A percentile compares a stretch with the other conserved stretches of the same genome.
Conservation (phyloP, 495 filamentous ascomycete species). For the Xylaria scruposa region DNA sequence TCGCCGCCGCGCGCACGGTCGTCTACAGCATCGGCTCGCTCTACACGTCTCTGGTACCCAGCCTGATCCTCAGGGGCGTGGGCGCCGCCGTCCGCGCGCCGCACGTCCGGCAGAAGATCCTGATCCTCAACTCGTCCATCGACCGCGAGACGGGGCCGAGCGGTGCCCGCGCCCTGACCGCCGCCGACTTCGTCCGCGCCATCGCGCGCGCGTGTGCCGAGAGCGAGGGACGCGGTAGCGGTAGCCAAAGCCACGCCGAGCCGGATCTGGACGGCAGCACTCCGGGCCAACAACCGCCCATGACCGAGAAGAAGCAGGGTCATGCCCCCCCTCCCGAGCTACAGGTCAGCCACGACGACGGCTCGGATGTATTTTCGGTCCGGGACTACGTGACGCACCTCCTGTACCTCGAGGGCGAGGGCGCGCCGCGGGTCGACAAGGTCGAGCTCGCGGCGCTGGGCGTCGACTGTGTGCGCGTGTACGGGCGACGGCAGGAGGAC, state of each 20-base stretch:
- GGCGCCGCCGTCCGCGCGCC: conserved; percentile 60
- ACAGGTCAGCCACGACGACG: not conserved
- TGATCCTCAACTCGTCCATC: conserved; percentile 81
- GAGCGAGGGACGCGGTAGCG: conserved; percentile 35
- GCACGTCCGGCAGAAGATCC: conserved; percentile 69
- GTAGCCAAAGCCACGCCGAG: too few species aligned
- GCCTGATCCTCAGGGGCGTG: conserved; percentile 69
- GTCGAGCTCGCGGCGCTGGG: conserved; percentile 68
- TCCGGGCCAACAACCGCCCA: not conserved
- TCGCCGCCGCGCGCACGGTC: conserved; percentile 67
- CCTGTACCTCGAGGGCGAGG: conserved; percentile 77
- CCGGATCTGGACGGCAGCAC: not conserved
- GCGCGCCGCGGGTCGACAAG: conserved; percentile 73
- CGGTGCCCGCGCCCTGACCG: conserved; percentile 59
- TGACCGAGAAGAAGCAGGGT: not conserved
- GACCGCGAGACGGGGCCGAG: conserved; percentile 86
- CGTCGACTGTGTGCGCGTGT: conserved; percentile 76
- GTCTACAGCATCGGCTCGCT: conserved; percentile 91
- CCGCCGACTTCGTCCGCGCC: conserved; percentile 78
- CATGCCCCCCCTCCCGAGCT: not conserved
- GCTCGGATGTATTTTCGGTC: conserved; percentile 29
- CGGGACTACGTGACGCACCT: conserved; percentile 80
- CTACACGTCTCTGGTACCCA: conserved; percentile 82
- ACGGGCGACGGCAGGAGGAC: conserved; percentile 66
- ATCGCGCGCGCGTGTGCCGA: conserved; percentile 69